These are phyloP conservation scores for Syncephalastrum contaminatum DNA, from an alignment of 371 early-diverging fungal species.

Conservation along the genomic window DNA sequence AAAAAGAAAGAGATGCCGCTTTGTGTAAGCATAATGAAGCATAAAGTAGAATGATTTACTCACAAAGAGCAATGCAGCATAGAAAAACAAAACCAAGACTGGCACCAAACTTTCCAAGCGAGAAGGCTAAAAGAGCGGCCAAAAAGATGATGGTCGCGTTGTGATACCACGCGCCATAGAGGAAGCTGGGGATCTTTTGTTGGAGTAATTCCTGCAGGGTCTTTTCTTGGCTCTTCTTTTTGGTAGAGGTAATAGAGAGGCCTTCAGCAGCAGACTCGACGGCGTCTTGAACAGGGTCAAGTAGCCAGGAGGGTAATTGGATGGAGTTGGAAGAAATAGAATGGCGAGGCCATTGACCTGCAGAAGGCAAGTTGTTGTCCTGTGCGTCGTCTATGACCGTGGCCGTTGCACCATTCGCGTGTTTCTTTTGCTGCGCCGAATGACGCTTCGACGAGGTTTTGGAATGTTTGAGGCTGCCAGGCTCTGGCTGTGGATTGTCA, in stretches of 20 bases:
- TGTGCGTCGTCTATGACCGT: no score
- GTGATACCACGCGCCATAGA: slow-evolving; percentile 37
- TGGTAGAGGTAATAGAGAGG: no score
- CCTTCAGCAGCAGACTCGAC: no score
- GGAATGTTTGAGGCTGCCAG: no score
- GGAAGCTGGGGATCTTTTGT: slow-evolving; percentile 3
- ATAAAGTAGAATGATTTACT: slow-evolving; percentile 2
- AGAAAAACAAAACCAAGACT: slow-evolving; percentile 44
- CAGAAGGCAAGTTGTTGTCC: no score
- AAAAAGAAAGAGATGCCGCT: background rate
- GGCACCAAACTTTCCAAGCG: slow-evolving; percentile 33
- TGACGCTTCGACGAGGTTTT: no score
- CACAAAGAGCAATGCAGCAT: slow-evolving; percentile 48
- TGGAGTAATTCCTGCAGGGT: slow-evolving; percentile 2
- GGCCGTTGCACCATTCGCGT: no score
- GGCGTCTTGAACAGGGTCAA: no score
- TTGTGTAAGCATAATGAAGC: background rate
- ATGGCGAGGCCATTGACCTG: background rate
- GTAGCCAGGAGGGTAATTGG: no score
- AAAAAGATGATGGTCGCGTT: slow-evolving; percentile 31
- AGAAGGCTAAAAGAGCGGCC: slow-evolving; percentile 31
- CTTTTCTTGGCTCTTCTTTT: background rate
- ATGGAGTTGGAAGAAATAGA: no score
- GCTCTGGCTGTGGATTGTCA: no score
- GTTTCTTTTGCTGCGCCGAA: no score